A percentile compares a stretch with the other conserved stretches of the same genome.
These are phyloP conservation scores for Paratinospora sagittata DNA, from an alignment of 164 flowering plant genomes.

Conservation along the genomic window DNA sequence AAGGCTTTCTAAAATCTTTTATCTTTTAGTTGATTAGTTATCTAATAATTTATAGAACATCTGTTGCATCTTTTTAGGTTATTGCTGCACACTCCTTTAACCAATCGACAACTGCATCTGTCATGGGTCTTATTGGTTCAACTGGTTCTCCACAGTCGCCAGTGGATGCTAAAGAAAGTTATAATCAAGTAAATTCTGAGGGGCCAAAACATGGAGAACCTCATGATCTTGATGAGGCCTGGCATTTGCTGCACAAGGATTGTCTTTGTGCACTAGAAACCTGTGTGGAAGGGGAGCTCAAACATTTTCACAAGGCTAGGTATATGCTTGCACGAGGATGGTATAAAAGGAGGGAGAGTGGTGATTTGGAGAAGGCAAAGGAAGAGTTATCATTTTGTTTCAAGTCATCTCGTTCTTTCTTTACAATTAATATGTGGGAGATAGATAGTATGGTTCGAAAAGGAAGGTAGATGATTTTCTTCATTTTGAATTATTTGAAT, in stretches of 20 bases:
- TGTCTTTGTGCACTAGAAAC: conserved; percentile 80
- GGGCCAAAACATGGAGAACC: conserved; percentile 26
- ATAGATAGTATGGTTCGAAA: conserved; percentile 92
- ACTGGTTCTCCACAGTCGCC: conserved; percentile 19
- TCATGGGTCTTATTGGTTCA: conserved; percentile 31
- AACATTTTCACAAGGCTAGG: conserved; percentile 97
- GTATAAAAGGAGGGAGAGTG: conserved; percentile 58
- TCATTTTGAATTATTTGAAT: conserved; percentile 4
- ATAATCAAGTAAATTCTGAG: conserved; percentile 19
- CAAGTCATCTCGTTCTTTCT: conserved; percentile 91
- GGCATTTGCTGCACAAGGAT: conserved; percentile 74
- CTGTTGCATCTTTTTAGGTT: conserved; percentile 42
- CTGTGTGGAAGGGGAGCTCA: conserved; percentile 95
- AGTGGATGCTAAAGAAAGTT: conserved; percentile 22
- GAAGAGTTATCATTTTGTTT: conserved; percentile 96
- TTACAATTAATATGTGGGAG: conserved; percentile 99
- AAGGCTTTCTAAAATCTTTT: too few relatives aligned
- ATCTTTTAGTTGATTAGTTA: neutral
- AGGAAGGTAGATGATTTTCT: conserved; percentile 57
- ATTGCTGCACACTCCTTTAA: conserved; percentile 51
- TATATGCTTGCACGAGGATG: conserved; percentile 89
- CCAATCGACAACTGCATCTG: conserved; percentile 47
- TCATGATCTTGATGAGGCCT: conserved; percentile 41
- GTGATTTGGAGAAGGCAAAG: conserved; percentile 79
- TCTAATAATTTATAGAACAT: neutral